phyloP scores from a whole-genome alignment of 176 grass and related monocot genomes.

The Zizania latifolia region DNA sequence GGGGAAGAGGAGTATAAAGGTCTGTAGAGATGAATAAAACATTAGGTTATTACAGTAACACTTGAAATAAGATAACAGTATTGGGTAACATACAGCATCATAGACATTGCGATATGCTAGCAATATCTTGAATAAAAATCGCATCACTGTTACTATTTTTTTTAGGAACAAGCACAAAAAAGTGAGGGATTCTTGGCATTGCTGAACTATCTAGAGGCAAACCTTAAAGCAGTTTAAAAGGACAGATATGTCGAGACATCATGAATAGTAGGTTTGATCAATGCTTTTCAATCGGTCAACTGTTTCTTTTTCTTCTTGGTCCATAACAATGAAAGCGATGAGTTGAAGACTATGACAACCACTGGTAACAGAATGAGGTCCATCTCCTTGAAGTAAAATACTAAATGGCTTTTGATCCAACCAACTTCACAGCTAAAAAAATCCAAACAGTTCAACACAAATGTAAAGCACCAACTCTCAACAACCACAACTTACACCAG shows the following conservation, averaged over 20 bases:
- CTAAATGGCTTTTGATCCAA: slow-evolving; percentile 23
- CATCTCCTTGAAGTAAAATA: not conserved
- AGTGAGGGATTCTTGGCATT: not conserved
- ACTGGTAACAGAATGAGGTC: slow-evolving; percentile 19
- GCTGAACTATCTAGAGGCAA: not conserved
- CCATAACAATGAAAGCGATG: slow-evolving; percentile 5
- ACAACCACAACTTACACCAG: not conserved
- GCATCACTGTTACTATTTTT: not conserved
- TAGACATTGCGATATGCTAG: not conserved
- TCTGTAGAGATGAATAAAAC: slow-evolving; percentile 32
- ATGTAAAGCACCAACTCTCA: not conserved
- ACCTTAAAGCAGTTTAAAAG: not conserved
- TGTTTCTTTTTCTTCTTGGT: not conserved
- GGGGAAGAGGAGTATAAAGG: slow-evolving; percentile 64
- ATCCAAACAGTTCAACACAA: not conserved
- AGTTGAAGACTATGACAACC: slow-evolving; percentile 14
- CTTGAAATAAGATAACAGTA: not conserved
- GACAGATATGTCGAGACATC: not conserved
- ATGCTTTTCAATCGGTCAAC: not conserved
- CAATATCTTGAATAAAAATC: not conserved
- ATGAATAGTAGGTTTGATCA: not conserved
- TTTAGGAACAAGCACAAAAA: not conserved
- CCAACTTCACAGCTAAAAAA: not conserved
- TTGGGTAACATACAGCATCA: not conserved
- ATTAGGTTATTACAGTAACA: not conserved